These are phyloP conservation scores for Odonthalia washingtoniensis DNA, from an alignment of 31 red algal genomes.

Conservation along the genomic window DNA sequence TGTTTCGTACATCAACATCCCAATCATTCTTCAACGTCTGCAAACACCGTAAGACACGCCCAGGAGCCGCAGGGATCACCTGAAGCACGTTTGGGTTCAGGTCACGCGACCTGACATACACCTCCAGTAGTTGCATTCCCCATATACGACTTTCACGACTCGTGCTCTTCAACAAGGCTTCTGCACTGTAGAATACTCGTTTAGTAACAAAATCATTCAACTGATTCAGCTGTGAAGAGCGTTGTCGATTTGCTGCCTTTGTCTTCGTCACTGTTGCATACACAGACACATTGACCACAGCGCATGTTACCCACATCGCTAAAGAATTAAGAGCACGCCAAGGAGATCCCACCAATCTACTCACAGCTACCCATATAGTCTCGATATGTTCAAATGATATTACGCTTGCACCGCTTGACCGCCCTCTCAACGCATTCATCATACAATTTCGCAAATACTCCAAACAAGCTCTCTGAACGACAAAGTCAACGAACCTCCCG, in stretches of 20 bases:
- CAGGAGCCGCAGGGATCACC: slow-evolving; percentile 35
- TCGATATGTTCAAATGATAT: slow-evolving; percentile 77
- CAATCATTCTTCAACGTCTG: slow-evolving; percentile 72
- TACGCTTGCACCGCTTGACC: slow-evolving; percentile 61
- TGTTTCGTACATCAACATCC: slow-evolving; percentile 55
- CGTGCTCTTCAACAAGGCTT: slow-evolving; percentile 50
- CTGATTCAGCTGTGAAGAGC: slow-evolving; percentile 35
- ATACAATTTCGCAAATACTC: slow-evolving; percentile 75
- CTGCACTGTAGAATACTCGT: slow-evolving; percentile 62
- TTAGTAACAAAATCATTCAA: slow-evolving; percentile 64
- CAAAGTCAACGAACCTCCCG: slow-evolving; percentile 72
- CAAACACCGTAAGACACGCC: slow-evolving; percentile 60
- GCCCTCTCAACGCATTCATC: slow-evolving; percentile 73
- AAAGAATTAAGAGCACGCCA: slow-evolving; percentile 81
- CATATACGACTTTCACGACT: slow-evolving; percentile 69
- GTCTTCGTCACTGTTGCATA: slow-evolving; percentile 60
- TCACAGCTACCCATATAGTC: slow-evolving; percentile 69
- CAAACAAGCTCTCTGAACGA: slow-evolving; percentile 70
- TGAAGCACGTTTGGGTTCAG: slow-evolving; percentile 50
- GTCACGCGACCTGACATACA: slow-evolving; percentile 67
- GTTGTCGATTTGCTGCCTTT: slow-evolving; percentile 4
- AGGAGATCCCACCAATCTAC: slow-evolving; percentile 68
- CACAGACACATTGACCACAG: slow-evolving; percentile 67
- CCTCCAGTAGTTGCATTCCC: slow-evolving; percentile 78
- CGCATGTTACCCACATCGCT: slow-evolving; percentile 74